Conservation (phyloP, 345 rosid species). For the Anacardium occidentale region DNA sequence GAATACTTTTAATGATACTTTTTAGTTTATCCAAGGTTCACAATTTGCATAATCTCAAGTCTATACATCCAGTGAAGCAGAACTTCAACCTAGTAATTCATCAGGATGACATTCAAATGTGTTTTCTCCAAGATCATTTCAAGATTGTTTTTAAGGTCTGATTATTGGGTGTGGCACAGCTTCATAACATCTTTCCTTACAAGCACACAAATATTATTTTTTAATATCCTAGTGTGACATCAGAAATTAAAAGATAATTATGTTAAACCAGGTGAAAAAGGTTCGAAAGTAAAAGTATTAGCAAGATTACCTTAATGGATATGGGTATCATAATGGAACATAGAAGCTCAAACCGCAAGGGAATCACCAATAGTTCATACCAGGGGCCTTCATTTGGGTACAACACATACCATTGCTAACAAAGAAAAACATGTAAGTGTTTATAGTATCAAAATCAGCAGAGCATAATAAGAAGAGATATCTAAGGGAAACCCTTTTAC, state of each 20-base stretch:
- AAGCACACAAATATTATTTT: too few relatives aligned
- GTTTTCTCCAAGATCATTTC: background rate
- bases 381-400: slow-evolving; percentile 93
- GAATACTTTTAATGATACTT: slow-evolving; percentile 9
- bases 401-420: slow-evolving; percentile 94
- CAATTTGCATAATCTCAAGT: background rate
- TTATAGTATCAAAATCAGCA: slow-evolving; percentile 16
- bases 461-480: background rate
- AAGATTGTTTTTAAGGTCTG: background rate
- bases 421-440: slow-evolving; percentile 19
- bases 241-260: slow-evolving; percentile 4
- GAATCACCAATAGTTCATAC: slow-evolving; percentile 92
- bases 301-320: slow-evolving; percentile 73
- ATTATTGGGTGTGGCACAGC: background rate
- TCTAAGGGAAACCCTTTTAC: background rate
- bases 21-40: background rate
- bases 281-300: slow-evolving; percentile 4
- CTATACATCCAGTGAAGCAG: background rate
- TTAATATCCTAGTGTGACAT: background rate
- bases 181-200: background rate
- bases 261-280: slow-evolving; percentile 2
- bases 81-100: slow-evolving; percentile 1
- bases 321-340: slow-evolving; percentile 99
- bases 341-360: slow-evolving; percentile 93
- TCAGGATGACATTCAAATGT: background rate